A percentile compares a stretch with the other conserved stretches of the same genome.
phyloP scores from a whole-genome alignment of 108 stramenopile species.

The Skeletonema menzelii region DNA sequence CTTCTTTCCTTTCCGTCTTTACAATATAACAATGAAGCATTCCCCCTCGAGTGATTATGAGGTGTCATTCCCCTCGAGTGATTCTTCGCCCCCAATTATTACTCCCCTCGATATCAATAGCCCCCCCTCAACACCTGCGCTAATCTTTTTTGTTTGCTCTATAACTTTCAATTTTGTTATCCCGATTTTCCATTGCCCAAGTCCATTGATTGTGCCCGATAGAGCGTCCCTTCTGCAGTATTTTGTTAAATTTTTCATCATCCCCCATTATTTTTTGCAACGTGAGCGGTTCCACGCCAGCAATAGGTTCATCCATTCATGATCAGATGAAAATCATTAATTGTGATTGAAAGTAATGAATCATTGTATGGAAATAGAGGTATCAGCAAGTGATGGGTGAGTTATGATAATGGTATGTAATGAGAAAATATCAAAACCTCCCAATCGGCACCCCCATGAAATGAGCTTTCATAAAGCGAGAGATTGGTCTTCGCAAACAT shows the following conservation, averaged over 20 bases:
- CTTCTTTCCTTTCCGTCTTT: not conserved
- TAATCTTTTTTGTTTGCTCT: constrained; percentile 30
- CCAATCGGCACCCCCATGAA: too few relatives aligned
- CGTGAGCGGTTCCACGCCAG: too few relatives aligned
- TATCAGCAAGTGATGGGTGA: not conserved
- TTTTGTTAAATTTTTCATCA: not conserved
- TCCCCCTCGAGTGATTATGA: not conserved
- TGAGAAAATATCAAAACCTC: not conserved
- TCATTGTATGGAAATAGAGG: not conserved
- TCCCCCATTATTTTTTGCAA: not conserved
- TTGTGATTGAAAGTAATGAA: not conserved
- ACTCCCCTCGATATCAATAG: not conserved
- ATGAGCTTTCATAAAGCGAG: too few relatives aligned
- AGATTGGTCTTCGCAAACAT: too few relatives aligned
- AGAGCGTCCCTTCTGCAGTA: constrained; percentile 45
- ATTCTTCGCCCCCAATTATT: not conserved
- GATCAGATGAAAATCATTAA: not conserved
- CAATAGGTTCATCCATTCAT: not conserved
- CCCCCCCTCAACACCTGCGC: not conserved
- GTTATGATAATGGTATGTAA: not conserved
- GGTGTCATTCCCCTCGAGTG: not conserved
- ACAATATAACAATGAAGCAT: not conserved
- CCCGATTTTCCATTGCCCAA: constrained; percentile 66
- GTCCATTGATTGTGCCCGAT: constrained; percentile 57
- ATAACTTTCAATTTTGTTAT: constrained; percentile 30